phyloP scores from a whole-genome alignment of 345 rosid species.

The Eucalyptus sp. region DNA sequence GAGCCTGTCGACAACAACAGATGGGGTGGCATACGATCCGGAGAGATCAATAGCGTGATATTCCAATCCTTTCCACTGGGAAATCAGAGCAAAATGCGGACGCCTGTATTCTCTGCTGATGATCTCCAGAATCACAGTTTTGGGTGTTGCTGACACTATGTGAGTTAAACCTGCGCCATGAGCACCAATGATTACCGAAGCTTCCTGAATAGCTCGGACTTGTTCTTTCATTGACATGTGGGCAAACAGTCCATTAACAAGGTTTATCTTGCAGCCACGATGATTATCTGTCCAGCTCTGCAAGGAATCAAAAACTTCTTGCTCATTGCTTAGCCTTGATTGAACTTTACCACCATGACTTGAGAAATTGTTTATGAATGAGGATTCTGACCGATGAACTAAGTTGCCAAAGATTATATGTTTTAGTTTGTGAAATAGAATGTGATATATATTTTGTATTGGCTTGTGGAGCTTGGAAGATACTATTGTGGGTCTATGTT shows the following conservation, averaged over 20 bases:
- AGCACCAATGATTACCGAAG: conserved; percentile 88
- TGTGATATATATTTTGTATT: too few species aligned
- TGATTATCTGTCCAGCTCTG: conserved; percentile 50
- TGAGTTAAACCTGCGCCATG: conserved; percentile 98
- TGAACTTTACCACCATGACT: conserved; percentile 69
- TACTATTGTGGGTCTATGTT: too few species aligned
- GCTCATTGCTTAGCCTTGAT: conserved; percentile 78
- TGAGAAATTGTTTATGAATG: too few species aligned
- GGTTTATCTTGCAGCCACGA: conserved; percentile 48
- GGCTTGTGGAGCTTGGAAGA: too few species aligned
- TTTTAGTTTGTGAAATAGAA: too few species aligned
- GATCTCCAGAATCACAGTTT: conserved; percentile 79
- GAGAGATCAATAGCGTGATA: conserved; percentile 68
- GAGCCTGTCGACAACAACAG: conserved; percentile 38
- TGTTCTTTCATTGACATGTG: conserved; percentile 94
- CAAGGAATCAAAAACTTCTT: conserved; percentile 61
- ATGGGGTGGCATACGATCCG: conserved; percentile 49
- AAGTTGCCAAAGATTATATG: too few species aligned
- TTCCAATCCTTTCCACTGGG: conserved; percentile 90
- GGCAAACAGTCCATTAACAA: conserved; percentile 79
- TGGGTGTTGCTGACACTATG: conserved; percentile 70
- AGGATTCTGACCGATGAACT: too few species aligned
- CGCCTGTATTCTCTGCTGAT: conserved; percentile 48
- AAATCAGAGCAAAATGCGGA: conserved; percentile 76
- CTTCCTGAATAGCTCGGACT: conserved; percentile 75